Evolutionary conservation across 2,329 filamentous ascomycete species (phyloP), one percentile per base, ranked within the genome.

Genomic region (Trichoderma cornu-damae): DNA sequence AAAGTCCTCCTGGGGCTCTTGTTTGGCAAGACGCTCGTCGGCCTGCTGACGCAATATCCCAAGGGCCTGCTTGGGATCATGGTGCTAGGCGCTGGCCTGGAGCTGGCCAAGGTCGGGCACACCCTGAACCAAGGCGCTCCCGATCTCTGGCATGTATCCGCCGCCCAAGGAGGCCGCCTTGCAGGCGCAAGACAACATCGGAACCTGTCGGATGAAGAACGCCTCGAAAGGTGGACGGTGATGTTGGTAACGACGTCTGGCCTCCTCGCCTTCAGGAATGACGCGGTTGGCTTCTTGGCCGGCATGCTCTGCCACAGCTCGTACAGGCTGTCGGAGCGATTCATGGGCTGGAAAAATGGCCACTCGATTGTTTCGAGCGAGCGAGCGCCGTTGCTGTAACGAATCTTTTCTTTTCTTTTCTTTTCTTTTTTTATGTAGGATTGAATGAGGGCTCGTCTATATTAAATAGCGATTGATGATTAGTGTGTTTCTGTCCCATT

Each of bases 241-340:
- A 95, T 96, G 91, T 79, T 96, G 59, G 86, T 92, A 61, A 97
- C 93, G 0, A 84, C 90, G 7, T 91, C 89, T 0, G 82, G 87
- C 2, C 80, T 96, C 54, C 72, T 97, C 49, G 90, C 90, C 0
- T 96, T 96, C 66, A 88, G 85, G 70, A 97, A 96, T 67, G 92
- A 96, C 72, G 91, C 87, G 0, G 82, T 96, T 5, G 93, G 93
- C 0, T 96, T 96, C 65, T 60, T 88, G 12, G 89, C 87, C 0
- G 93, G 93, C 0, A 82, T 96, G 78, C 69, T 89, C 3, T 95
- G 90, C 69, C 84, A 93, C 71, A 86, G 81, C 73, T 82, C 84
- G 0, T 88, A 91, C 67, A 69, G 73, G 61, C 43, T 80, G 61
- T 70, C 73, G 0, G 76, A 77, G 64, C 70, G 72, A 62, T 30